Conservation (phyloP, 345 rosid genomes). For the Jatropha curcas region DNA sequence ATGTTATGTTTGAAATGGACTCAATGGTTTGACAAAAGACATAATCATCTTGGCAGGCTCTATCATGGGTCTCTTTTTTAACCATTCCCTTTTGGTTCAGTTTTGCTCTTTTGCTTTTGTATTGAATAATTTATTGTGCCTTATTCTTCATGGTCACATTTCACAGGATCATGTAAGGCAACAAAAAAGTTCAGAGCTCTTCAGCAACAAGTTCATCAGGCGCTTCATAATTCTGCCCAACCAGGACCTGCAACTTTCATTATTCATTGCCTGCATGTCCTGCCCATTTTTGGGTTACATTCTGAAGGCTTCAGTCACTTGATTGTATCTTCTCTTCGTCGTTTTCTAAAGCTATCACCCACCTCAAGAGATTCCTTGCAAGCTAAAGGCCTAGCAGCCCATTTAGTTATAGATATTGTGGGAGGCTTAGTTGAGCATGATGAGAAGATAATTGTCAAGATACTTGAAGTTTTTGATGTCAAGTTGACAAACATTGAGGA, state of each 20-base stretch:
- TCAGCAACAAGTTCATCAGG: constrained; percentile 65
- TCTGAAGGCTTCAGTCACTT: constrained; percentile 91
- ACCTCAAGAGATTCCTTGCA: constrained; percentile 39
- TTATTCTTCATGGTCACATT: constrained; percentile 9
- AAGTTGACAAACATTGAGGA: constrained; percentile 53
- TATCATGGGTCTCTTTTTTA: background rate
- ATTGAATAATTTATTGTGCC: background rate
- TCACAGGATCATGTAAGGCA: constrained; percentile 73
- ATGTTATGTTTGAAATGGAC: background rate
- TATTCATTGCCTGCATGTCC: constrained; percentile 58
- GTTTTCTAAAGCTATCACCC: constrained; percentile 45
- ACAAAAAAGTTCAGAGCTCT: constrained; percentile 71
- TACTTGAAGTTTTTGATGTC: constrained; percentile 61
- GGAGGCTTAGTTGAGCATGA: constrained; percentile 56
- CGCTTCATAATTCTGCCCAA: constrained; percentile 58
- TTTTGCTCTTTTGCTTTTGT: background rate
- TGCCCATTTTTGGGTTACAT: constrained; percentile 67
- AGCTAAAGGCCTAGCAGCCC: constrained; percentile 65
- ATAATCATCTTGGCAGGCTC: constrained; percentile 1
- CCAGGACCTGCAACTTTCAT: constrained; percentile 78
- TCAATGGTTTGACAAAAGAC: background rate
- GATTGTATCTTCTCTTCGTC: constrained; percentile 73
- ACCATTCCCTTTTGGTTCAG: background rate
- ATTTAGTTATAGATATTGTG: constrained; percentile 52
- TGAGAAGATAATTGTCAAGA: constrained; percentile 57